Percentiles rank a stretch among this genome's conserved stretches.
phyloP scores from a whole-genome alignment of 2,329 filamentous ascomycete genomes.

The Claviceps sp. region DNA sequence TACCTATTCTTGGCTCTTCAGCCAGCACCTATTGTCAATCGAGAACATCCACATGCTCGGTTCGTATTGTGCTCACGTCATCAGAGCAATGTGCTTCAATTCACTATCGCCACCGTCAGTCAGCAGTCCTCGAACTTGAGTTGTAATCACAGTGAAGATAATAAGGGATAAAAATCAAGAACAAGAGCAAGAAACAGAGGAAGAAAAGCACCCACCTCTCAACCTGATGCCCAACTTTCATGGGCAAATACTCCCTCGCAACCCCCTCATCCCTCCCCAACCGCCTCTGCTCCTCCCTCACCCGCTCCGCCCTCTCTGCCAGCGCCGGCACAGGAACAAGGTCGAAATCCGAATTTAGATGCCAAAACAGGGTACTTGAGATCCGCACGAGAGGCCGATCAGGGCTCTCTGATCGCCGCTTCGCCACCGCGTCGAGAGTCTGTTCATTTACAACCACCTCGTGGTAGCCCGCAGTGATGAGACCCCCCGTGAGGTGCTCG shows the following conservation, averaged over 20 bases:
- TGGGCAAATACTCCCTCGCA: slow-evolving; percentile 32
- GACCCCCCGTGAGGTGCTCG: slow-evolving; percentile 46
- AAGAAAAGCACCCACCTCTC: slow-evolving; percentile 29
- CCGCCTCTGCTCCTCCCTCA: slow-evolving; percentile 33
- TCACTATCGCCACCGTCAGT: slow-evolving; percentile 21
- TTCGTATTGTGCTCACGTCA: slow-evolving; percentile 22
- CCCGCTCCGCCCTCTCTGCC: slow-evolving; percentile 27
- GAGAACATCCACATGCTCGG: no score
- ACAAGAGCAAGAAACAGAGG: background rate
- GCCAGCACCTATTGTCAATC: no score
- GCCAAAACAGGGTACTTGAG: slow-evolving; percentile 49
- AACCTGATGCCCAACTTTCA: slow-evolving; percentile 48
- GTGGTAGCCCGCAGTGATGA: slow-evolving; percentile 49
- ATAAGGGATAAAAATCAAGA: background rate
- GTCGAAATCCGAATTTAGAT: slow-evolving; percentile 43
- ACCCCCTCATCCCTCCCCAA: slow-evolving; percentile 41
- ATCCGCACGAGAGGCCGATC: slow-evolving; percentile 42
- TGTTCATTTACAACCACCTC: slow-evolving; percentile 45
- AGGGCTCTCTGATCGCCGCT: slow-evolving; percentile 26
- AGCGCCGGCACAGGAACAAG: slow-evolving; percentile 37
- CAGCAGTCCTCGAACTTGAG: background rate
- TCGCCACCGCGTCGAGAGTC: slow-evolving; percentile 34
- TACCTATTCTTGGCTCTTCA: no score
- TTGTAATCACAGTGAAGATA: no score
- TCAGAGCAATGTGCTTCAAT: slow-evolving; percentile 39